Base-by-base conservation (phyloP, 2,329 filamentous ascomycete species). In the Colletotrichum sublineola region DNA sequence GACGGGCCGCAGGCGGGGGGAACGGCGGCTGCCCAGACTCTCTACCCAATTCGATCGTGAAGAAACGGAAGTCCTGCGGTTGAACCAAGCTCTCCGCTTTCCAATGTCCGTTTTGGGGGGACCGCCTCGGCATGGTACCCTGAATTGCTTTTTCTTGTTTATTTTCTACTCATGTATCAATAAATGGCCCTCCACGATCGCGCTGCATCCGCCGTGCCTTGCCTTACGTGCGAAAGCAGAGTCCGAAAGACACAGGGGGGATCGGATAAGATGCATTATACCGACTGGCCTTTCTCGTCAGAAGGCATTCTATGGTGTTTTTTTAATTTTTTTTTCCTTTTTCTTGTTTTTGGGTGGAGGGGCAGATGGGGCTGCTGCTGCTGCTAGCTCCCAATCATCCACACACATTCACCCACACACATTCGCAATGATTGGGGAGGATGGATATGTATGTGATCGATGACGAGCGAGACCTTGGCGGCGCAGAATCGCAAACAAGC, bases 211-310 rank as follows among this genome's bases (percentile, higher is more conserved):
- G 40, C 14, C 9, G 20, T 24, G 38, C n/a, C 38, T 60, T 42
- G 42, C 40, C 5, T 50, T 62, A 62, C 44, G 60, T 18, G 60
- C 44, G 60, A 24, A 48, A 24, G 31, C 15, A 55, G 31, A 55
- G 24, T 5, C 52, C 53, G 20, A 38, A 9, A n/a, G 53, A 56
- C 33, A n/a, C 31, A 50, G 20, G 31, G 33, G 7, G 8, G 5
- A 33, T 29, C 2, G 2, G n/a, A 56, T 36, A 56, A 36, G 29
- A 2, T 18, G 29, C 29, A 31, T n/a, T 5, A n/a, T 14, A 9
- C 6, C 29, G 29, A 29, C 6, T 31, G 29, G 2, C 50, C 11
- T 31, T 33, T 14, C 29, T 53, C 29, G 14, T 18, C 29, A 53
- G 29, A 20, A 33, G 14, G 33, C n/a, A 33, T 33, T 8, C 15